Percentiles rank a stretch among this genome's conserved stretches.
These are phyloP conservation scores for Diutina rugosa DNA, from an alignment of 1,139 yeast genomes.

Conservation along the genomic window DNA sequence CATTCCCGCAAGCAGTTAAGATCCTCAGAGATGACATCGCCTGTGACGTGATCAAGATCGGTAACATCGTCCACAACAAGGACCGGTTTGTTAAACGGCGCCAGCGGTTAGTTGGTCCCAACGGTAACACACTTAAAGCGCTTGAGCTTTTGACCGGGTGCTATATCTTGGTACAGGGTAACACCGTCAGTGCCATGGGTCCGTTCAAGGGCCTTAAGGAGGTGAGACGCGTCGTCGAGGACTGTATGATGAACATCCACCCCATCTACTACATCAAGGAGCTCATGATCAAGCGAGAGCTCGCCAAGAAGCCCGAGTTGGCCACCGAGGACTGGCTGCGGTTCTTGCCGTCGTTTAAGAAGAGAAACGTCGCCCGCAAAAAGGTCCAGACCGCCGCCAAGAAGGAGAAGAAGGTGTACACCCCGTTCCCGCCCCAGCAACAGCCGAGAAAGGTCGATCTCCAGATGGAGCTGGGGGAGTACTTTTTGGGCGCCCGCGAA, in stretches of 20 bases:
- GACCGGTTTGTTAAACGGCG: slow-evolving; percentile 92
- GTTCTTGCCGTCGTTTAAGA: slow-evolving; percentile 93
- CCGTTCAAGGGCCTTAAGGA: slow-evolving; percentile 89
- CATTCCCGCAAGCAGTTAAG: slow-evolving; percentile 92
- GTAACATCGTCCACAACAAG: slow-evolving; percentile 76
- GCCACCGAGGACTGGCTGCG: slow-evolving; percentile 97
- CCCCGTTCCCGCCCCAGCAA: slow-evolving; percentile 99
- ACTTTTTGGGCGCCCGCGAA: slow-evolving; percentile 79
- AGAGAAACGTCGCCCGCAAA: slow-evolving; percentile 90
- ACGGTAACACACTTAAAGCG: slow-evolving; percentile 93
- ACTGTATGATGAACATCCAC: slow-evolving; percentile 91
- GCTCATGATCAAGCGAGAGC: slow-evolving; percentile 91
- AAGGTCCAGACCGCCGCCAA: slow-evolving; percentile 52
- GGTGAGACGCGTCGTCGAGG: slow-evolving; percentile 88
- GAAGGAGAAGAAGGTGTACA: slow-evolving; percentile 75
- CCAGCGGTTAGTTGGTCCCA: slow-evolving; percentile 93
- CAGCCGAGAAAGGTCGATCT: slow-evolving; percentile 94
- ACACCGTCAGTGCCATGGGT: slow-evolving; percentile 96
- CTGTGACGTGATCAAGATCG: slow-evolving; percentile 93
- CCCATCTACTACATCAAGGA: slow-evolving; percentile 97
- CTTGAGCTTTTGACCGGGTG: slow-evolving; percentile 86
- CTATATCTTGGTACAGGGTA: slow-evolving; percentile 92
- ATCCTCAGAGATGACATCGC: slow-evolving; percentile 86
- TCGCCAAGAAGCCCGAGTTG: slow-evolving; percentile 87
- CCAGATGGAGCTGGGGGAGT: slow-evolving; percentile 97